A percentile compares a stretch with the other conserved stretches of the same genome.
Conservation (phyloP, 1,284 basidiomycete species). For the Fistulinella staudtii region DNA sequence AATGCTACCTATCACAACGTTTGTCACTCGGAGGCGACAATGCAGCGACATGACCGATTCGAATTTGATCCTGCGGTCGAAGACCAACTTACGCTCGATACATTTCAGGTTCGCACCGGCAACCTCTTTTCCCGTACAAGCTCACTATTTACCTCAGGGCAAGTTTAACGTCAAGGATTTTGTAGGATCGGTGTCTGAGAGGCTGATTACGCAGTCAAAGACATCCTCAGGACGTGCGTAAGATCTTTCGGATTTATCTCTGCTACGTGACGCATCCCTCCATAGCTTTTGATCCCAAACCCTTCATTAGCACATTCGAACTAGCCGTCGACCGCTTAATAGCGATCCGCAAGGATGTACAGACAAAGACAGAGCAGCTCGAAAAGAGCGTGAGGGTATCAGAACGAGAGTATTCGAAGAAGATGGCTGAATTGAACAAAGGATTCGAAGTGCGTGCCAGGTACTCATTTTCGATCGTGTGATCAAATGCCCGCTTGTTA, state of each 20-base stretch:
- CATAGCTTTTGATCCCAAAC: conserved; percentile 88
- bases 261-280: conserved; percentile 7
- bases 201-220: conserved; percentile 80
- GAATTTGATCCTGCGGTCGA: conserved; percentile 54
- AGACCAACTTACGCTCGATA: conserved; percentile 59
- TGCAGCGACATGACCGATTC: conserved; percentile 23
- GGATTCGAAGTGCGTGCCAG: conserved; percentile 76
- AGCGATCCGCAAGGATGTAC: conserved; percentile 81
- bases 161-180: conserved; percentile 93
- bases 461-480: background rate
- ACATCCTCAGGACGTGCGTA: conserved; percentile 77
- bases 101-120: conserved; percentile 53
- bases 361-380: conserved; percentile 84
- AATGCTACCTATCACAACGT: conserved; percentile 3
- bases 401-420: conserved; percentile 91
- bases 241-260: background rate
- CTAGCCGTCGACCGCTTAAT: conserved; percentile 86
- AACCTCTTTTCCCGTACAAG: background rate
- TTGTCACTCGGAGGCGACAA: conserved; percentile 10
- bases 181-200: conserved; percentile 80
- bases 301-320: conserved; percentile 92
- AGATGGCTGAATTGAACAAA: conserved; percentile 86
- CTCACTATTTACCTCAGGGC: conserved; percentile 45
- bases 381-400: conserved; percentile 89
- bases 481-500: conserved; percentile 31